These are phyloP conservation scores for Arctium minus DNA, from an alignment of 129 eudicot genomes.

Conservation along the genomic window DNA sequence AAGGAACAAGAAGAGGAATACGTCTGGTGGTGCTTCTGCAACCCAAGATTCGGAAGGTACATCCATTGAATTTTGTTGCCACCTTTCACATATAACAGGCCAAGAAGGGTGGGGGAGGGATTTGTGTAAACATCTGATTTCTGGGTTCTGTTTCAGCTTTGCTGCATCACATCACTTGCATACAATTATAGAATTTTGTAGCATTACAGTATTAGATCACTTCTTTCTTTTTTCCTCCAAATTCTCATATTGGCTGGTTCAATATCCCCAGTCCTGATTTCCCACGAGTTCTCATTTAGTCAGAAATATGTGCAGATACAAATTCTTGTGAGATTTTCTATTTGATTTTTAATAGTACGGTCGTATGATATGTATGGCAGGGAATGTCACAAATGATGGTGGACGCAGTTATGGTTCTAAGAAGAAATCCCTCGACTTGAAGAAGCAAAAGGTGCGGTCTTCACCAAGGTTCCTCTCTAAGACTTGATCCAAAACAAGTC, in stretches of 20 bases:
- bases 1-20: conserved; percentile 21
- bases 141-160: no score
- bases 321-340: neutral
- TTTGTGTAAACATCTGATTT: no score
- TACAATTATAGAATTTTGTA: no score
- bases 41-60: conserved; percentile 33
- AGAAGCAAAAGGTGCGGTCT: conserved; percentile 29
- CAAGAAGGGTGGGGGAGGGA: no score
- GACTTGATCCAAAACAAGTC: conserved; percentile 31
- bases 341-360: neutral
- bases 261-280: neutral
- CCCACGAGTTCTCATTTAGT: neutral
- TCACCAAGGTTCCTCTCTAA: conserved; percentile 43
- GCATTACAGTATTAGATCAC: neutral
- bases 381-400: conserved; percentile 18
- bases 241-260: neutral
- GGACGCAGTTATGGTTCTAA: conserved; percentile 16
- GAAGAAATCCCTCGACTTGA: conserved; percentile 30
- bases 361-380: conserved; percentile 22
- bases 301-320: neutral
- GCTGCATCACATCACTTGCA: no score
- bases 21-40: conserved; percentile 9
- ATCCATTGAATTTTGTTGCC: neutral
- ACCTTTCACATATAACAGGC: no score
- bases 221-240: neutral